Evolutionary conservation across 148 eudicot species (phyloP).

Genomic region (Gaultheria prostrata): DNA sequence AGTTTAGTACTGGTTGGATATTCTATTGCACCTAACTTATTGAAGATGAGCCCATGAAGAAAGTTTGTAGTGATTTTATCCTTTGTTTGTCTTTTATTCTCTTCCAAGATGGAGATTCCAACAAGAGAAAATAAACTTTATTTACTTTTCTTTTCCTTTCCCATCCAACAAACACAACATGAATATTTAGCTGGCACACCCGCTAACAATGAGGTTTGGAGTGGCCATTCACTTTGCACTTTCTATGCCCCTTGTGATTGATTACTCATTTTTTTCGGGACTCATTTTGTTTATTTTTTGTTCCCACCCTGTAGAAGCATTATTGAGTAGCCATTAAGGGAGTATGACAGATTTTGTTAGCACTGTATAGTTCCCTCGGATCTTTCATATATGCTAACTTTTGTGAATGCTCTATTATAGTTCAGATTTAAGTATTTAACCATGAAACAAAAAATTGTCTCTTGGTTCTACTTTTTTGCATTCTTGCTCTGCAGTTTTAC

Average conservation of each 20-base stretch:
- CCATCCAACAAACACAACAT: neutral
- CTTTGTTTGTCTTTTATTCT: neutral
- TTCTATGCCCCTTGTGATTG: neutral
- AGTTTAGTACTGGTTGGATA: neutral
- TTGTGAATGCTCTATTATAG: neutral
- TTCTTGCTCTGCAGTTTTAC: constrained; percentile 65
- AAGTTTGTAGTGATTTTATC: constrained; percentile 1
- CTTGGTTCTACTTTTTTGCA: constrained; percentile 17
- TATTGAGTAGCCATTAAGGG: neutral
- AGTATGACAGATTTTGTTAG: neutral
- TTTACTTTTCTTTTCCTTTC: neutral
- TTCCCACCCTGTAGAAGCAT: neutral
- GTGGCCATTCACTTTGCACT: constrained; percentile 3
- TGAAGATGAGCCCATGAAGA: neutral
- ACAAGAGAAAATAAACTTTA: neutral
- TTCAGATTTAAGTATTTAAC: neutral
- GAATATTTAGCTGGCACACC: neutral
- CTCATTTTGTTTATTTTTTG: neutral
- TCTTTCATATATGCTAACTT: neutral
- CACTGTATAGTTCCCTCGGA: neutral
- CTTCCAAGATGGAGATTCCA: neutral
- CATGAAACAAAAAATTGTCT: neutral
- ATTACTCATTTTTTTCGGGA: neutral
- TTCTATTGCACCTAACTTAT: neutral
- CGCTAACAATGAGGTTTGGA: neutral